Base-by-base conservation (phyloP, 768 basidiomycete species). In the Naganishia antarctica region DNA sequence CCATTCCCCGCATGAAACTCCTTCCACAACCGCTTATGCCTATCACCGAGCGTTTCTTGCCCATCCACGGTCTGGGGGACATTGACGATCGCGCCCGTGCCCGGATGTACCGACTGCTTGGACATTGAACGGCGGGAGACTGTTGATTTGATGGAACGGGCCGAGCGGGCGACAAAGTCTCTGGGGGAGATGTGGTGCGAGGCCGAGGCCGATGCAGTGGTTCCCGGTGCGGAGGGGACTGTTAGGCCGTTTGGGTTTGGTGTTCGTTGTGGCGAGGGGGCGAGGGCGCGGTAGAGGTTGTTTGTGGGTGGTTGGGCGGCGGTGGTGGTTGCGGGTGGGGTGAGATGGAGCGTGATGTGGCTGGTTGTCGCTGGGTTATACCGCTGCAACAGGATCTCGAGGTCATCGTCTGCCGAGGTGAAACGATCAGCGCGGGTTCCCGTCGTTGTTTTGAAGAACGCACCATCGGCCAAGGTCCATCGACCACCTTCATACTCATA, bases 391-490 rank as follows among this genome's bases (percentile, higher is more conserved):
- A 92, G 90, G 65, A 97, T 94, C 21, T 85, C 83, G 74, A 92
- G 91, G 79, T 97, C 91, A 12, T 88, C 86, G 43, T 90, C 91
- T 87, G 70, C 34, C 7, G 15, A 15, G 15, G 34, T 31, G 28
- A 23, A 18, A 8, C n/a, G 41, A 25, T 31, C 18, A 40, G 51
- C 15, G 11, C 31, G 34, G 18, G n/a, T 34, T 18, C 2, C 32
- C n/a, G n/a, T 6, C 7, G 18, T 25, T 8, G 13, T 15, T 23
- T 18, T 21, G 29, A 11, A 34, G n/a, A 58, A 74, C 80, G 71
- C 71, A 88, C 91, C 91, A 72, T 97, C 92, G 73, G 94, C 90
- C 12, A 97, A 79, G 71, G 88, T 87, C 89, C 89, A 96, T 51
- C 89, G 76, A 0, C 84, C 80, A 15, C 85, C 84, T 68, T 85